phyloP scores from a whole-genome alignment of 1,139 yeast genomes.

The Protomyces arabidopsidicola region DNA sequence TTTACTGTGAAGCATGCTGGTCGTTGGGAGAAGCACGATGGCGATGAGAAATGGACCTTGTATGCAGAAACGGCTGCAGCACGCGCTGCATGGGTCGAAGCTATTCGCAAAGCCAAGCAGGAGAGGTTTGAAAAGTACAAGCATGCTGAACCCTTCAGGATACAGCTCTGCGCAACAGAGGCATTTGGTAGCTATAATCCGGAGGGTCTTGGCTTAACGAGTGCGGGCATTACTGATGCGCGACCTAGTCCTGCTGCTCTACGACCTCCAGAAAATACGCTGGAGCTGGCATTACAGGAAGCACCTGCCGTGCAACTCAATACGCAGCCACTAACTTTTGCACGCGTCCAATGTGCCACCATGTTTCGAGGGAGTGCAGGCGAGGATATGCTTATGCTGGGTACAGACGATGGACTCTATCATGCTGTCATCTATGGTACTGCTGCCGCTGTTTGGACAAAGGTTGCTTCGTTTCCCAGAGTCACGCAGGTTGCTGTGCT shows the following conservation, averaged over 20 bases:
- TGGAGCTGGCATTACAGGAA: conserved; percentile 48
- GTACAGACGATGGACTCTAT: conserved; percentile 21
- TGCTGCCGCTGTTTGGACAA: neutral
- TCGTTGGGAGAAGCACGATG: conserved; percentile 34
- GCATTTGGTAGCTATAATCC: conserved; percentile 6
- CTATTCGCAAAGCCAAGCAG: conserved; percentile 54
- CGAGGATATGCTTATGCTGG: conserved; percentile 2
- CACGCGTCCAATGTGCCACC: conserved; percentile 19
- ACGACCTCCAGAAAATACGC: conserved; percentile 51
- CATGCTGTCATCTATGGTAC: neutral
- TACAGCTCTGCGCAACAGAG: conserved; percentile 44
- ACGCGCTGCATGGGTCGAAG: conserved; percentile 56
- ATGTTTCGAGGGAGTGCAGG: neutral
- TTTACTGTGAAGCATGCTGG: conserved; percentile 52
- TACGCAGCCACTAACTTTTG: conserved; percentile 33
- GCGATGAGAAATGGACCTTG: conserved; percentile 54
- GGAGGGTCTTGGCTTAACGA: conserved; percentile 1
- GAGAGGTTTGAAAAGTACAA: conserved; percentile 40
- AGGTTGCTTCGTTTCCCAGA: conserved; percentile 31
- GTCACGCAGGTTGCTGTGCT: conserved; percentile 62
- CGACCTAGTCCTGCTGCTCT: neutral
- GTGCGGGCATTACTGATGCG: conserved; percentile 43
- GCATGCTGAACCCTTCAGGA: conserved; percentile 51
- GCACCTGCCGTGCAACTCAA: conserved; percentile 30
- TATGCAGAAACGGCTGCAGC: conserved; percentile 54